Percentiles rank a stretch among this genome's conserved stretches.
Evolutionary conservation across 2,329 filamentous ascomycete species (phyloP).

Genomic region (Clarireedia monteithiana): DNA sequence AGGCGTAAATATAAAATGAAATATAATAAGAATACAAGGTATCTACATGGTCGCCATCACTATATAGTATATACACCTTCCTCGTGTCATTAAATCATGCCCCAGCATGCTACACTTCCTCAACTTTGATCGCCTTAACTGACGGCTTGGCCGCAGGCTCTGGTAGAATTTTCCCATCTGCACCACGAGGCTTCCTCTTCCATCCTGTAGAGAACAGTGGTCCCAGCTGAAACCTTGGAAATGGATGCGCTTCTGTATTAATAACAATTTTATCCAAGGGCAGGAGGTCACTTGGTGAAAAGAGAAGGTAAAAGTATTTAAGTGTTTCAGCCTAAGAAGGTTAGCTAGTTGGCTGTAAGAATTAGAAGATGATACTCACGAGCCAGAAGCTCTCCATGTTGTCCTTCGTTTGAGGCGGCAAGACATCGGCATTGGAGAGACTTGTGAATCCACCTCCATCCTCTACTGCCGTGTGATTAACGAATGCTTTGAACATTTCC

Average conservation of each 20-base stretch:
- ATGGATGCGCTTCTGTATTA: slow-evolving; percentile 90
- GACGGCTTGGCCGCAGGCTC: slow-evolving; percentile 15
- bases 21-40: slow-evolving; percentile 9
- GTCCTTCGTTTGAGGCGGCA: slow-evolving; percentile 65
- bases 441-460: slow-evolving; percentile 78
- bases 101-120: slow-evolving; percentile 11
- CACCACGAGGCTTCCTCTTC: slow-evolving; percentile 57
- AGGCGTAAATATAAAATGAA: neutral
- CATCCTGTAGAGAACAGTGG: slow-evolving; percentile 74
- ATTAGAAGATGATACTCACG: slow-evolving; percentile 41
- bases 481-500: slow-evolving; percentile 94
- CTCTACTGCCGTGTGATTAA: slow-evolving; percentile 73
- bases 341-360: slow-evolving; percentile 11
- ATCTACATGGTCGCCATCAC: slow-evolving; percentile 4
- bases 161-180: slow-evolving; percentile 27
- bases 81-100: neutral
- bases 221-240: slow-evolving; percentile 80
- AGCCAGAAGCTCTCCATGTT: slow-evolving; percentile 99
- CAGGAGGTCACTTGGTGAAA: slow-evolving; percentile 74
- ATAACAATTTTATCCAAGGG: slow-evolving; percentile 83
- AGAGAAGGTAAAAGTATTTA: slow-evolving; percentile 95
- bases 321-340: slow-evolving; percentile 75
- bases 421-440: slow-evolving; percentile 61
- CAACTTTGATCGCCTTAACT: slow-evolving; percentile 11
- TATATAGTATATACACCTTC: slow-evolving; percentile 15